phyloP scores from a whole-genome alignment of 306 rosid species.

The Vigna unguiculata region DNA sequence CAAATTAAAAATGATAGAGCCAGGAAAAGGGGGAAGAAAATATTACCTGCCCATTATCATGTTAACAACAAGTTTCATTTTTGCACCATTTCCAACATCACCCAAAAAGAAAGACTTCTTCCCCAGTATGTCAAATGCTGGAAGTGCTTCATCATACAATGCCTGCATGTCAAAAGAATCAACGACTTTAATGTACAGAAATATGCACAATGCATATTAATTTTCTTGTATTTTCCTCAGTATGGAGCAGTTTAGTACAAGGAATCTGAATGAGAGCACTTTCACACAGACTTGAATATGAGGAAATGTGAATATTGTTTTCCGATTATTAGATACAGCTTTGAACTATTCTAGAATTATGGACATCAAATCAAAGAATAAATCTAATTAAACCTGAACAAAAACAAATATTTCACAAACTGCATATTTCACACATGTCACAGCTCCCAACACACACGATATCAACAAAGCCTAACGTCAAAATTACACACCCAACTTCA shows the following conservation, averaged over 20 bases:
- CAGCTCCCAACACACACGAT: too few relatives aligned
- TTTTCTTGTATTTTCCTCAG: slow-evolving; percentile 31
- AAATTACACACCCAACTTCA: too few relatives aligned
- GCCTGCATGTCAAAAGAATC: slow-evolving; percentile 53
- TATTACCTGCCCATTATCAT: slow-evolving; percentile 97
- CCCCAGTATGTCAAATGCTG: slow-evolving; percentile 76
- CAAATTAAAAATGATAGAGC: background rate
- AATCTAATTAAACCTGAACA: background rate
- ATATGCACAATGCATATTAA: background rate
- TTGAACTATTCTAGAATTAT: background rate
- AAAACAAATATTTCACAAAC: too few relatives aligned
- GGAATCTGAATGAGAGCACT: slow-evolving; percentile 26
- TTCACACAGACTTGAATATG: background rate
- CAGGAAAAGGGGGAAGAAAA: slow-evolving; percentile 1
- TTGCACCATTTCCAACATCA: slow-evolving; percentile 94
- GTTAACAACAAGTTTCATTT: slow-evolving; percentile 95
- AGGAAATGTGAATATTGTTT: background rate
- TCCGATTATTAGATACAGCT: background rate
- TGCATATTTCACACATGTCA: too few relatives aligned
- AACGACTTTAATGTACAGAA: slow-evolving; percentile 15
- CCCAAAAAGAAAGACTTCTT: slow-evolving; percentile 90
- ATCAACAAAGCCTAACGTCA: too few relatives aligned
- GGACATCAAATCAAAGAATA: background rate
- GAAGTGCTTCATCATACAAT: slow-evolving; percentile 69
- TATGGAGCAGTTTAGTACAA: background rate